Base-by-base conservation (phyloP, 345 rosid genomes). In the Hibiscus tridactylites region DNA sequence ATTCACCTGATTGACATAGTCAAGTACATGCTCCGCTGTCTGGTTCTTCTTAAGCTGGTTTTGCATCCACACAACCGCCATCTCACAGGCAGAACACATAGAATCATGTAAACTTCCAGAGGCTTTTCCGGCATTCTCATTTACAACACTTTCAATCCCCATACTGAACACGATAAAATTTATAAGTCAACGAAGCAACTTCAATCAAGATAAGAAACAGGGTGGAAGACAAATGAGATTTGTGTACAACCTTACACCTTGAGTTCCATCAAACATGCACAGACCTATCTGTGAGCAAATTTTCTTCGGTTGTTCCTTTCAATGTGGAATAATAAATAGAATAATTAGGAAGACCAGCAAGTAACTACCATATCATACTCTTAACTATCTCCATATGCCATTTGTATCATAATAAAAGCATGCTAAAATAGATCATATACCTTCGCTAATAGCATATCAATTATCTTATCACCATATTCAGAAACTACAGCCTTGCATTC, bases 41-140 rank as follows among this genome's bases (percentile, higher is more conserved):
- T 79, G 75, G 73, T 90, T 90, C 75, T 80, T 86, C 78, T 16
- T 80, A 56, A 90, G 75, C 80, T 86, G 83, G 81, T 81, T 85
- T 70, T 86, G 86, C 86, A 88, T 81, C 92, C 96, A 90, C 24
- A 86, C 81, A 74, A 88, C 86, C 2, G 91, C 74, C 90, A 86
- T 81, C 88, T 83, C 84, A 75, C 92, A 90, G 72, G 86, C 49
- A 24, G 87, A 66, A 61, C 92, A 90, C 86, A 80, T 85, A 37
- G 79, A 85, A 77, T 81, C 87, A 44, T 10, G 78, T 26, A 74
- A 19, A 21, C 65, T 81, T 63, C 73, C 77, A 37, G 84, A 71
- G 52, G 76, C 74, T 70, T 73, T 66, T 57, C 68, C 50, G 57
- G 59, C 62, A 52, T 75, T 78, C 80, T 77, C 78, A 63, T 81